Evolutionary conservation across 1,139 yeast genomes (phyloP).

Genomic region (Candida mesenterica): DNA sequence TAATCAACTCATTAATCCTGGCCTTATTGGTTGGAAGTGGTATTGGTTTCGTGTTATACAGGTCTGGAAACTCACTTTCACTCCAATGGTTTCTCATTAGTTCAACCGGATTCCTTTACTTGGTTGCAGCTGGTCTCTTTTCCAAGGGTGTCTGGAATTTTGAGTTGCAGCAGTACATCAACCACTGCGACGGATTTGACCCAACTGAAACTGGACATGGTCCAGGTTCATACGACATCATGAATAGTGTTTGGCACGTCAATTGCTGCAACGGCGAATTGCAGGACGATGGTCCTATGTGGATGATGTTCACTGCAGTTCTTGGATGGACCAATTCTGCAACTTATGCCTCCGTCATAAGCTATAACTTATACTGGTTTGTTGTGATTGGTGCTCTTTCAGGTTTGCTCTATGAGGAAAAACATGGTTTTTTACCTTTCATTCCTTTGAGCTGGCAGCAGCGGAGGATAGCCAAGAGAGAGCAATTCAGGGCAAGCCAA

Average conservation of each 20-base stretch:
- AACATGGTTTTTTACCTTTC: conserved; percentile 49
- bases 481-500: conserved; percentile 1
- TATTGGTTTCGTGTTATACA: conserved; percentile 38
- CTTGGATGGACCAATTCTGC: conserved; percentile 97
- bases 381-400: conserved; percentile 40
- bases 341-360: conserved; percentile 84
- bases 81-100: conserved; percentile 39
- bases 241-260: conserved; percentile 45
- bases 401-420: conserved; percentile 52
- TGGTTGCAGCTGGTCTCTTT: conserved; percentile 47
- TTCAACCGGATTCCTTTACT: conserved; percentile 42
- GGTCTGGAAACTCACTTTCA: conserved; percentile 44
- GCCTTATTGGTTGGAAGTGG: conserved; percentile 34
- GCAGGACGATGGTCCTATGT: conserved; percentile 41
- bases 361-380: conserved; percentile 78
- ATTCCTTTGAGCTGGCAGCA: conserved; percentile 62
- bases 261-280: conserved; percentile 43
- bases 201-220: conserved; percentile 50
- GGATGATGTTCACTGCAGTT: conserved; percentile 52
- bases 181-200: conserved; percentile 43
- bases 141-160: conserved; percentile 49
- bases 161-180: conserved; percentile 41
- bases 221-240: conserved; percentile 46
- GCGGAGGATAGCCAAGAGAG: conserved; percentile 51
- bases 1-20: conserved; percentile 27